Evolutionary conservation across 2,329 filamentous ascomycete species (phyloP).

Genomic region (Fonsecaea erecta): DNA sequence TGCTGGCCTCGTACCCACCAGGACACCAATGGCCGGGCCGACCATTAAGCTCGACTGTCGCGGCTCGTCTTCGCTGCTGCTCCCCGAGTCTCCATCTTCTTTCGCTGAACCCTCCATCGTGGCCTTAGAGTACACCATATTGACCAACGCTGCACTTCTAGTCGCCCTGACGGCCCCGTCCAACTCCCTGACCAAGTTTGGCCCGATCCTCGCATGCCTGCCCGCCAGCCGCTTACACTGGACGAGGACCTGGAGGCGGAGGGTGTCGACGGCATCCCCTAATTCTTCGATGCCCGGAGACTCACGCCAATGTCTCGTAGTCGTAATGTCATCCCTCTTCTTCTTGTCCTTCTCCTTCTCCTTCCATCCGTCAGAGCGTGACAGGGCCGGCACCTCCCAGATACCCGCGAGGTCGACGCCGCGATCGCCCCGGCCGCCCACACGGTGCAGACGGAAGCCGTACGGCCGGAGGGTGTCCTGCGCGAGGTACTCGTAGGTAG

Average conservation of each 20-base stretch:
- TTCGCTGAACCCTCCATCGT: neutral
- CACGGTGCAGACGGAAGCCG: conserved; percentile 48
- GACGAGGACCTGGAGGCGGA: conserved; percentile 49
- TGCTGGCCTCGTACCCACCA: conserved; percentile 71
- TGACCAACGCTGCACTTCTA: conserved; percentile 13
- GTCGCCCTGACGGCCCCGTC: conserved; percentile 60
- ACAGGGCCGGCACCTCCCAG: conserved; percentile 47
- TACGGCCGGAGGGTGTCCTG: conserved; percentile 46
- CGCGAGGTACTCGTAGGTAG: conserved; percentile 54
- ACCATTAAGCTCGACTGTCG: neutral
- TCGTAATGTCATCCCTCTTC: no score
- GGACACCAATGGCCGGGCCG: conserved; percentile 60
- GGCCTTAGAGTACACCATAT: neutral
- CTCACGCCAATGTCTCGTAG: neutral
- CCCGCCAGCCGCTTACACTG: conserved; percentile 53
- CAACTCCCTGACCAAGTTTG: conserved; percentile 52
- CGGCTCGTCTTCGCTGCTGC: neutral
- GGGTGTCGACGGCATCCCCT: conserved; percentile 31
- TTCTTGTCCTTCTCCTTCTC: neutral
- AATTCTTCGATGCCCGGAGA: neutral
- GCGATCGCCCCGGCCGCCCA: conserved; percentile 52
- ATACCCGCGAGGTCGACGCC: conserved; percentile 54
- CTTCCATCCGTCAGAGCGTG: conserved; percentile 8
- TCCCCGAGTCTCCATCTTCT: neutral
- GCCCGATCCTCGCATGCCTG: conserved; percentile 45